These are phyloP conservation scores for Talaromyces sp. DNA, from an alignment of 2,329 filamentous ascomycete genomes.

Conservation along the genomic window DNA sequence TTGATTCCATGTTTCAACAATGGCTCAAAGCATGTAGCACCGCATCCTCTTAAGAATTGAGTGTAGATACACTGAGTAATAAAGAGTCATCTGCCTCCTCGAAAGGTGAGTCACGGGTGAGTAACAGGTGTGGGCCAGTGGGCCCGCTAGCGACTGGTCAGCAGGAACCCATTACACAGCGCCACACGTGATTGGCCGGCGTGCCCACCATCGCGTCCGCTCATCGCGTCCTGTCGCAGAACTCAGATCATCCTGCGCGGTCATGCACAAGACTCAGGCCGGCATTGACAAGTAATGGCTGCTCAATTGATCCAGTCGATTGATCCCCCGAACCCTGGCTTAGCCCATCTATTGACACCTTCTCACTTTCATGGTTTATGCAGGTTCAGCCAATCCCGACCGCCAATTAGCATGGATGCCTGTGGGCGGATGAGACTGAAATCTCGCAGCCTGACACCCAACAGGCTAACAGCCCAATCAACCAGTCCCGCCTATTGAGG, in stretches of 20 bases:
- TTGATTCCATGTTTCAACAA: neutral
- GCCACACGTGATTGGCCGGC: neutral
- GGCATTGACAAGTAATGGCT: constrained; percentile 9
- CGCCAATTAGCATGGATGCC: constrained; percentile 10
- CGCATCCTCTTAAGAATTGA: neutral
- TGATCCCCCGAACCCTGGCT: neutral
- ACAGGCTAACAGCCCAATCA: constrained; percentile 17
- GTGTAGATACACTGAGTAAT: neutral
- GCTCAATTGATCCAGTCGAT: neutral
- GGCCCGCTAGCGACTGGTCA: constrained; percentile 13
- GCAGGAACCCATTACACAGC: constrained; percentile 15
- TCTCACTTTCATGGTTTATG: constrained; percentile 4
- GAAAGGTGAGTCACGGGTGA: constrained; percentile 12
- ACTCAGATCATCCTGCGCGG: constrained; percentile 16
- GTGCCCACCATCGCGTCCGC: neutral
- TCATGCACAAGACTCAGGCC: constrained; percentile 3
- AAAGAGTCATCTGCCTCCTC: neutral
- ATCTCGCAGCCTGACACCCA: constrained; percentile 17
- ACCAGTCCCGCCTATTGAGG: neutral
- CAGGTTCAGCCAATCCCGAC: constrained; percentile 7
- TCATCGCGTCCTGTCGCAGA: neutral
- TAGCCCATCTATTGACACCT: neutral
- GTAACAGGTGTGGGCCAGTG: constrained; percentile 2
- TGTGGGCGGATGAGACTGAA: constrained; percentile 2
- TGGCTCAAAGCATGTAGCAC: neutral